These are phyloP conservation scores for Ophiostoma quercus DNA, from an alignment of 2,329 filamentous ascomycete species.

Conservation along the genomic window DNA sequence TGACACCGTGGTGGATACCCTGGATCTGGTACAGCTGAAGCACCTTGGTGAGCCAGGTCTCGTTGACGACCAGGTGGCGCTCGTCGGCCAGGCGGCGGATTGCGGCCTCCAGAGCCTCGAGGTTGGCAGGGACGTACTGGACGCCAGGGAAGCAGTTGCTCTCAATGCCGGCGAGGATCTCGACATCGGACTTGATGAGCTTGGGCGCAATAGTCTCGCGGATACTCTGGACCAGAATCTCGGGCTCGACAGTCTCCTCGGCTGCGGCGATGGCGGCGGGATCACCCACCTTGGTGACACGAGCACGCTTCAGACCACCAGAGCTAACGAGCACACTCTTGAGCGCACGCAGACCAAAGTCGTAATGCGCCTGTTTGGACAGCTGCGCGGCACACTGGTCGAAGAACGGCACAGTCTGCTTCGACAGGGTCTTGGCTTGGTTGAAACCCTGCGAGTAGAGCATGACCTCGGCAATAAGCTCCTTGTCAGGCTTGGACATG, in stretches of 20 bases:
- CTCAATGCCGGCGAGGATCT: conserved; percentile 81
- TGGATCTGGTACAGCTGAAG: conserved; percentile 98
- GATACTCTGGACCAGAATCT: conserved; percentile 97
- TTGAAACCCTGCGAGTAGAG: conserved; percentile 99
- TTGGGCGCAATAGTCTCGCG: conserved; percentile 98
- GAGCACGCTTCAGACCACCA: conserved; percentile 83
- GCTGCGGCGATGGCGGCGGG: conserved; percentile 40
- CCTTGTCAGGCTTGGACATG: conserved; percentile 99
- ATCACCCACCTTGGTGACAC: conserved; percentile 49
- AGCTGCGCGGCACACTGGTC: conserved; percentile 76
- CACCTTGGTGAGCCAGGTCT: conserved; percentile 96
- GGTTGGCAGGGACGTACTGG: conserved; percentile 82
- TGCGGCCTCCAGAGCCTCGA: conserved; percentile 71
- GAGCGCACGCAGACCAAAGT: conserved; percentile 93
- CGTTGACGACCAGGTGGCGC: conserved; percentile 81
- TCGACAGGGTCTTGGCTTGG: conserved; percentile 87
- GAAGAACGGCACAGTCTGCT: conserved; percentile 97
- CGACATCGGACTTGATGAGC: conserved; percentile 85
- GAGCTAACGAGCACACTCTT: conserved; percentile 99
- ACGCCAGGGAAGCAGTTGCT: conserved; percentile 84
- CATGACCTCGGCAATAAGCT: conserved; percentile 99
- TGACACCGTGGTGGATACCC: conserved; percentile 96
- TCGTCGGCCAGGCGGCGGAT: conserved; percentile 79
- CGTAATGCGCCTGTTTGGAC: conserved; percentile 97
- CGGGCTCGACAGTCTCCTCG: conserved; percentile 77